These are phyloP conservation scores for Pascua sp. DNA, from an alignment of 1,284 basidiomycete genomes.

Conservation along the genomic window DNA sequence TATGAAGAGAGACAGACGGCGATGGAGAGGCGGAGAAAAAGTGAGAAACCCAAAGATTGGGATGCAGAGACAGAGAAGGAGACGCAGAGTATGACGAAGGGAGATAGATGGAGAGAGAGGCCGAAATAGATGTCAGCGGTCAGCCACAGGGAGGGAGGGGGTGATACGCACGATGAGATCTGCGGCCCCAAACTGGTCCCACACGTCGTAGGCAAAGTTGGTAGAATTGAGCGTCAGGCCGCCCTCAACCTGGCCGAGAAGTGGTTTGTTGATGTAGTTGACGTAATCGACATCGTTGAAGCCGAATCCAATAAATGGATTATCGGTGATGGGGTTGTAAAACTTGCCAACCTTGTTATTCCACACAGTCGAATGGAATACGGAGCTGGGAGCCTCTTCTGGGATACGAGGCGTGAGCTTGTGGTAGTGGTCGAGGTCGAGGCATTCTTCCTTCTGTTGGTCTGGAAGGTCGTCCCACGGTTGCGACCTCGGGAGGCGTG, in stretches of 20 bases:
- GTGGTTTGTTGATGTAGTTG: conserved; percentile 36
- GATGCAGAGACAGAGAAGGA: no score
- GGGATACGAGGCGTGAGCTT: conserved; percentile 29
- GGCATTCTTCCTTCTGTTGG: conserved; percentile 8
- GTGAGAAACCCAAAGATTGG: no score
- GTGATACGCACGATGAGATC: conserved; percentile 20
- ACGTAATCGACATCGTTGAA: conserved; percentile 35
- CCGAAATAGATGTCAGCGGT: neutral
- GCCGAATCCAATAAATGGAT: conserved; percentile 22
- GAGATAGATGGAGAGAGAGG: no score
- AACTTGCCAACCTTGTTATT: conserved; percentile 23
- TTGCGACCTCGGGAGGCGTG: conserved; percentile 8
- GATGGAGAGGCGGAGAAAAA: no score
- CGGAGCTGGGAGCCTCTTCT: conserved; percentile 18
- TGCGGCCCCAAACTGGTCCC: conserved; percentile 23
- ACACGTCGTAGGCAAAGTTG: conserved; percentile 9
- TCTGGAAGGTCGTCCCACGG: conserved; percentile 23
- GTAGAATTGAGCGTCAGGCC: conserved; percentile 20
- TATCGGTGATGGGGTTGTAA: conserved; percentile 16
- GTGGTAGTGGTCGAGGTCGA: conserved; percentile 27
- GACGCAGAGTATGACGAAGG: no score
- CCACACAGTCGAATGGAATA: conserved; percentile 21
- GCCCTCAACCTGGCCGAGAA: conserved; percentile 29
- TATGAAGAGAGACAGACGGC: no score
- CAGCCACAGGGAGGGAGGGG: neutral